These are phyloP conservation scores for Melanogaster broomeanus DNA, from an alignment of 768 basidiomycete species.

Conservation along the genomic window DNA sequence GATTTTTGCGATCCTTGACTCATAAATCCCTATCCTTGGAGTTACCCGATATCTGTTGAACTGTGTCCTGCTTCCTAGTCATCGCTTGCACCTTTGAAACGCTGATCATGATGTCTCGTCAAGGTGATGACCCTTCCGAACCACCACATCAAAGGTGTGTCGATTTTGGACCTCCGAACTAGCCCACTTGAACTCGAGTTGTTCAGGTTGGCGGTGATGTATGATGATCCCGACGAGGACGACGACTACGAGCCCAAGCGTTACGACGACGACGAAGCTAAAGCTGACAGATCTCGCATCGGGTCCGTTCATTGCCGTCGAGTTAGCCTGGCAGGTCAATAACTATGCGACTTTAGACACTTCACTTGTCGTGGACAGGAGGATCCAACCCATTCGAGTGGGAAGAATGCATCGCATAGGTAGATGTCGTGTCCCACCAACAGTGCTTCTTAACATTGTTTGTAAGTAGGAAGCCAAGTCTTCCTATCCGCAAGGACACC, in stretches of 20 bases:
- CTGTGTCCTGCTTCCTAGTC: too few species aligned
- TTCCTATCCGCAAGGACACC: too few species aligned
- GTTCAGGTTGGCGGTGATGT: neutral
- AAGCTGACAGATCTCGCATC: neutral
- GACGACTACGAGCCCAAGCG: neutral
- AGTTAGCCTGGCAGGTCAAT: neutral
- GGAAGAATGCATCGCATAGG: neutral
- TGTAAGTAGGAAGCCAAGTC: too few species aligned
- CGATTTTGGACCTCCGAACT: too few species aligned
- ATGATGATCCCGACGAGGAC: neutral
- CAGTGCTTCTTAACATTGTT: too few species aligned
- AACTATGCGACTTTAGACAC: neutral
- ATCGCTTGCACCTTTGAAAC: too few species aligned
- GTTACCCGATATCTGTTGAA: neutral
- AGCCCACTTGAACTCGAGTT: neutral
- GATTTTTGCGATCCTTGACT: conserved; percentile 11
- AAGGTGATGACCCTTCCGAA: neutral
- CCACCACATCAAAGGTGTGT: neutral
- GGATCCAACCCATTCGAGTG: rapidly evolving
- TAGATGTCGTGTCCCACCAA: too few species aligned
- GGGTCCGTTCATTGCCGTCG: neutral
- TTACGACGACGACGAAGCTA: neutral
- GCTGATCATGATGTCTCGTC: neutral
- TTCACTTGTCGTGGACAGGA: conserved; percentile 7
- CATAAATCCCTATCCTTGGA: conserved; percentile 10